Evolutionary conservation across 306 rosid species (phyloP).

Genomic region (Potentilla sterilis): DNA sequence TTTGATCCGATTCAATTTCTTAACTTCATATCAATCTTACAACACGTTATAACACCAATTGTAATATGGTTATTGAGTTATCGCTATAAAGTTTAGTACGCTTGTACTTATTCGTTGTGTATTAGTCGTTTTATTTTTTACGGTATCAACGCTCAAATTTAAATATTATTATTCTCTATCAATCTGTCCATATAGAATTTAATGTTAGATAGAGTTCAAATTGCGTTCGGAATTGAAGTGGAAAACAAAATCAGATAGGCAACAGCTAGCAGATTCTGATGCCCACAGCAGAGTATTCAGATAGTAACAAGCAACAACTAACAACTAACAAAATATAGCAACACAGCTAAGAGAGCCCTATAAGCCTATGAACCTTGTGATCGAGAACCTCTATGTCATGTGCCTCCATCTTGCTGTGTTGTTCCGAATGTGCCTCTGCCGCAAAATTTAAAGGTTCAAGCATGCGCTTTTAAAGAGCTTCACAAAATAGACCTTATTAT

Average conservation of each 20-base stretch:
- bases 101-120: neutral
- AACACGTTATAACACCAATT: neutral
- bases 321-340: conserved; percentile 1
- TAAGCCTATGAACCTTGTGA: neutral
- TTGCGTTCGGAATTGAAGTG: neutral
- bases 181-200: neutral
- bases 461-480: neutral
- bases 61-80: neutral
- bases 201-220: neutral
- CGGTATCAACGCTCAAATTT: neutral
- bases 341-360: neutral
- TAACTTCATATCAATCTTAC: no score
- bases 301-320: neutral
- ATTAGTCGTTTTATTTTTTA: neutral
- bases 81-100: neutral
- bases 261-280: neutral
- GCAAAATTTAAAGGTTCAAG: neutral
- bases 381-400: neutral
- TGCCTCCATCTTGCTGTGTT: neutral
- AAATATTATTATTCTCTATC: neutral
- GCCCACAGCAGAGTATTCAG: neutral
- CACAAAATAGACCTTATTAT: neutral
- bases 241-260: neutral
- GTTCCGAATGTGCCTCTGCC: neutral
- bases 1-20: no score